Base-by-base conservation (phyloP, 2,329 filamentous ascomycete species). In the Zymoseptoria ardabiliae region DNA sequence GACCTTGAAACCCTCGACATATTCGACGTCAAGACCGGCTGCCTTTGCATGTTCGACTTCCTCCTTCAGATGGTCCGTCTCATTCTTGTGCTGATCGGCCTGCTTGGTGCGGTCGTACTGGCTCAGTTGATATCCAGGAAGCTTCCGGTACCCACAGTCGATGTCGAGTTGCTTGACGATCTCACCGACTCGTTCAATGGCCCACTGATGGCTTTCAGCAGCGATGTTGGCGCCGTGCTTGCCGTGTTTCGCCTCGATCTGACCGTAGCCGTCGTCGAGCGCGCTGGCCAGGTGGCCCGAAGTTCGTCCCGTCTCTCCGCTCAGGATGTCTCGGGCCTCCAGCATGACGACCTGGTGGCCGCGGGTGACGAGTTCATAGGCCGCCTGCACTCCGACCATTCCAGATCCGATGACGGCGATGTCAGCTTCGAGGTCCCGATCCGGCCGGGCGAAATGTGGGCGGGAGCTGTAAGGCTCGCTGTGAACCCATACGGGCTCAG, bases 201-300 rank as follows among this genome's bases (percentile, higher is more conserved):
- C 82, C 78, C 81, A 85, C 0, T 74, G 73, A 58, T 84, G 81
- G 23, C 80, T 82, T 17, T 84, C 80, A 0, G 80, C 81, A 0
- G 80, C 80, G 0, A 71, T 64, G 58, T 74, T 74, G 0, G 81
- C 81, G 1, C 80, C 79, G 0, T 75, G 70, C 20, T 77, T 68
- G 0, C 82, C 81, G 55, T 83, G 81, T 68, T 81, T 81, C 69
- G 77, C 77, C 7, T 74, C 74, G 56, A 84, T 82, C 22, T 77
- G 73, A 0, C 73, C 65, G 60, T 82, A 85, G 2, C 78, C 77
- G 55, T 82, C 81, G 28, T 84, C 82, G 2, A 85, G 70, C 3
- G 79, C 79, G 59, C 77, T 83, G 2, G 80, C 76, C 28, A 84
- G 68, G 65, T 84, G 82, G 0, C 82, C 82, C 50, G 75, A 79